Conservation (phyloP, 2,329 filamentous ascomycete genomes). For the Paecilomyces variotii region DNA sequence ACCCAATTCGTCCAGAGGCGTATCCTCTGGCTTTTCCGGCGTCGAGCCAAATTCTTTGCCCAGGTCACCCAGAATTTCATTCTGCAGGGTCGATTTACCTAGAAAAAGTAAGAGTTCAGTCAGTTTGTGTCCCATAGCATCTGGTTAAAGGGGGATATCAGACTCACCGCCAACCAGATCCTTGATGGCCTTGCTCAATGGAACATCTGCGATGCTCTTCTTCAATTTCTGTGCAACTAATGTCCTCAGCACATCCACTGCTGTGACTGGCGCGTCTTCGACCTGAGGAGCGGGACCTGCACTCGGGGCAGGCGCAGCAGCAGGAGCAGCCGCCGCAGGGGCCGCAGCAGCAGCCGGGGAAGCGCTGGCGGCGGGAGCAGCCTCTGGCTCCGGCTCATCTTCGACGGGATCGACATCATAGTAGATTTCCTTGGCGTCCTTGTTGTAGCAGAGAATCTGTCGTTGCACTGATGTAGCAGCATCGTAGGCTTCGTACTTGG, state of each 20-base stretch:
- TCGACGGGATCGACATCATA: conserved; percentile 95
- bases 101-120: conserved; percentile 6
- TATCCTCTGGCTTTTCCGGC: conserved; percentile 97
- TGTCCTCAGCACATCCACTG: conserved; percentile 79
- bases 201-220: conserved; percentile 82
- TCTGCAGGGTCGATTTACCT: conserved; percentile 98
- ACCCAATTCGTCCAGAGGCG: conserved; percentile 88
- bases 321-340: conserved; percentile 41
- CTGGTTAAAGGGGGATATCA: background rate
- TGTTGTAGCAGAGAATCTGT: conserved; percentile 98
- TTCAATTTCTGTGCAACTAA: conserved; percentile 96
- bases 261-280: conserved; percentile 76
- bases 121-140: background rate
- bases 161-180: conserved; percentile 88
- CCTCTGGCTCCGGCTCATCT: conserved; percentile 64
- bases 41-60: conserved; percentile 98
- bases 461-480: conserved; percentile 92
- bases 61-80: conserved; percentile 94
- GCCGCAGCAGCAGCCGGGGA: conserved; percentile 31
- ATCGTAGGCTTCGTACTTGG: conserved; percentile 98
- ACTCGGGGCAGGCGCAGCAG: conserved; percentile 51
- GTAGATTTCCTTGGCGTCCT: conserved; percentile 98
- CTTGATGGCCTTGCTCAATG: conserved; percentile 94
- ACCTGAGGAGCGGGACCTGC: conserved; percentile 82
- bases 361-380: conserved; percentile 30